Evolutionary conservation across 164 flowering plant genomes (phyloP).

Genomic region (Berberis thunbergii): DNA sequence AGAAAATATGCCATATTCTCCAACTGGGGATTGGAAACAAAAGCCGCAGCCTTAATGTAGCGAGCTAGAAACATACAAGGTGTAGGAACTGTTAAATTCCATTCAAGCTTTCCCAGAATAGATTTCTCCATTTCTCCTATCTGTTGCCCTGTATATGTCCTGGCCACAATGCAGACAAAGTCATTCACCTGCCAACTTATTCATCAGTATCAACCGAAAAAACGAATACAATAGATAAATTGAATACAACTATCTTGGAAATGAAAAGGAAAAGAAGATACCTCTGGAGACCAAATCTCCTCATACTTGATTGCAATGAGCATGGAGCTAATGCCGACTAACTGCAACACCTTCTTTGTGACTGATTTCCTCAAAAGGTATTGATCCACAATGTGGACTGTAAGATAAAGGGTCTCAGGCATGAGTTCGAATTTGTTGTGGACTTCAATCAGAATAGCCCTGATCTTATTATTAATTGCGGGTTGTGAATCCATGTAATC

Average conservation of each 20-base stretch:
- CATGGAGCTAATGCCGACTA: slow-evolving; percentile 76
- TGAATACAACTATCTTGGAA: background rate
- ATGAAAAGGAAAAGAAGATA: slow-evolving; percentile 4
- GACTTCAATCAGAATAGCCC: slow-evolving; percentile 76
- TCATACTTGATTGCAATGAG: slow-evolving; percentile 85
- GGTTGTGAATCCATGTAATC: slow-evolving; percentile 69
- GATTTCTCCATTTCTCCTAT: slow-evolving; percentile 69
- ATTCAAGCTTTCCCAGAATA: slow-evolving; percentile 39
- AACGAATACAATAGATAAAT: no score
- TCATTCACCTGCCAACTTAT: slow-evolving; percentile 44
- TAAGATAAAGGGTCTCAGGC: slow-evolving; percentile 79
- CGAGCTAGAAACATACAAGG: slow-evolving; percentile 75
- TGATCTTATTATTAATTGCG: slow-evolving; percentile 69
- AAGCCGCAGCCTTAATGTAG: slow-evolving; percentile 64
- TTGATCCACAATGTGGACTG: slow-evolving; percentile 71
- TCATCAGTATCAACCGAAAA: no score
- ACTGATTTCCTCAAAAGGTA: slow-evolving; percentile 47
- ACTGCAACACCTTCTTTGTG: slow-evolving; percentile 58
- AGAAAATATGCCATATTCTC: slow-evolving; percentile 55
- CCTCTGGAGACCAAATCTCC: slow-evolving; percentile 96
- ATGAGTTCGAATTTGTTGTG: slow-evolving; percentile 73
- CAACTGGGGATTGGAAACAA: slow-evolving; percentile 31
- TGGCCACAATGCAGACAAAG: slow-evolving; percentile 66
- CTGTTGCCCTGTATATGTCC: slow-evolving; percentile 49
- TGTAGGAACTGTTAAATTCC: slow-evolving; percentile 59